These are phyloP conservation scores for Suillus cothurnatus DNA, from an alignment of 768 basidiomycete species.

Conservation along the genomic window DNA sequence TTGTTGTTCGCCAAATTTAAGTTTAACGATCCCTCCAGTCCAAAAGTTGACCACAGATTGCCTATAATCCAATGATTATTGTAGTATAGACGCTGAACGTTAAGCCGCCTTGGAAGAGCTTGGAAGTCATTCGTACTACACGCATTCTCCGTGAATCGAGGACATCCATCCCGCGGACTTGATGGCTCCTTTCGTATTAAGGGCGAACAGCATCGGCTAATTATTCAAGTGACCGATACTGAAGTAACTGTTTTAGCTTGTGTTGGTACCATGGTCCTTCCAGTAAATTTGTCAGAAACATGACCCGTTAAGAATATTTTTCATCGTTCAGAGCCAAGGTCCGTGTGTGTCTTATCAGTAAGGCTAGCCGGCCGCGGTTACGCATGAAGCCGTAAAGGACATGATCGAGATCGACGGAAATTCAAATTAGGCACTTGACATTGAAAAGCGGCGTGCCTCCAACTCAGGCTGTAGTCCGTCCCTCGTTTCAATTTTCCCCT, in stretches of 20 bases:
- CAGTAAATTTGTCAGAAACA: neutral
- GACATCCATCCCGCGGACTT: neutral
- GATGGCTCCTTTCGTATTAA: neutral
- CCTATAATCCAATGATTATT: neutral
- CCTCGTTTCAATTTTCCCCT: neutral
- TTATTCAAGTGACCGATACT: neutral
- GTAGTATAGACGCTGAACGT: neutral
- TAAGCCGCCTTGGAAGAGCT: neutral
- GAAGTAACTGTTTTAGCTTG: no score
- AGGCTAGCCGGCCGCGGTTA: neutral
- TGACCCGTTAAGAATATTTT: neutral
- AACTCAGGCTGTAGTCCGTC: neutral
- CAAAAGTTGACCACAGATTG: neutral
- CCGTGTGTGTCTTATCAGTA: conserved; percentile 5
- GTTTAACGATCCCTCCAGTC: neutral
- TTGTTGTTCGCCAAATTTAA: neutral
- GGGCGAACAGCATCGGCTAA: neutral
- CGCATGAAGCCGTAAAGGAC: conserved; percentile 9
- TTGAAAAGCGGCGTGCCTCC: neutral
- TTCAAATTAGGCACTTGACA: neutral
- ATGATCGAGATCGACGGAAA: conserved; percentile 9
- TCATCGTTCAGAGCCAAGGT: neutral
- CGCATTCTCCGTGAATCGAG: neutral
- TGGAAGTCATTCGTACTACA: neutral
- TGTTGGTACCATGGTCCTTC: no score